Conservation (phyloP, 768 basidiomycete species). For the Tulasnella sp. region DNA sequence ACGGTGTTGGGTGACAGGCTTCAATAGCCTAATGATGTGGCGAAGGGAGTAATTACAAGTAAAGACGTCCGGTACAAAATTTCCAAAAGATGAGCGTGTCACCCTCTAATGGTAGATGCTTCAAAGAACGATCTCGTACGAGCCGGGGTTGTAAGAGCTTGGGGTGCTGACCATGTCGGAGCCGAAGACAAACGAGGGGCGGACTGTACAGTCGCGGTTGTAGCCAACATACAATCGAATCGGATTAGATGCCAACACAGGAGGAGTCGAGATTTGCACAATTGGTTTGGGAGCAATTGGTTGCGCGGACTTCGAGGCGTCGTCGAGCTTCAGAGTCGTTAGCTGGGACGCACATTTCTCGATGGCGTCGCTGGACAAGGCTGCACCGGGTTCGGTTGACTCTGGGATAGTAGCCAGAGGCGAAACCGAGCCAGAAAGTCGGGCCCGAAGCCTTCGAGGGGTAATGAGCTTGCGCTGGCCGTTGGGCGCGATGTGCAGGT, state of each 20-base stretch:
- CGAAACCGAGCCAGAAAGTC: not conserved
- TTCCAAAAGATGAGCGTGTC: not conserved
- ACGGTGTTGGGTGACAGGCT: no score
- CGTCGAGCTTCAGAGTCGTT: not conserved
- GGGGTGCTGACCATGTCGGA: not conserved
- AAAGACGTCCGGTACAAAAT: not conserved
- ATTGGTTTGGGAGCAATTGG: no score
- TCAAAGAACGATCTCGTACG: not conserved
- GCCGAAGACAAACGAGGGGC: no score
- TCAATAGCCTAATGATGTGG: not conserved
- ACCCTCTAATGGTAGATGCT: not conserved
- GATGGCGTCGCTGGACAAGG: slow-evolving; percentile 1
- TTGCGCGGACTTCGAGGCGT: no score
- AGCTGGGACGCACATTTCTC: not conserved
- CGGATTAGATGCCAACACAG: no score
- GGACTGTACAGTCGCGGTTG: no score
- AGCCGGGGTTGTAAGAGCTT: not conserved
- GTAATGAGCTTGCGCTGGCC: slow-evolving; percentile 10
- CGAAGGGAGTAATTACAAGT: not conserved
- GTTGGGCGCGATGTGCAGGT: not conserved
- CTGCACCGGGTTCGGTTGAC: not conserved
- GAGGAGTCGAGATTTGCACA: no score
- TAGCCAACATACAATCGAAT: no score
- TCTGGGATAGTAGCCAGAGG: slow-evolving; percentile 3
- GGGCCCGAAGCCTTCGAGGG: not conserved